phyloP scores from a whole-genome alignment of 345 rosid genomes.

The Ailanthus altissimus region DNA sequence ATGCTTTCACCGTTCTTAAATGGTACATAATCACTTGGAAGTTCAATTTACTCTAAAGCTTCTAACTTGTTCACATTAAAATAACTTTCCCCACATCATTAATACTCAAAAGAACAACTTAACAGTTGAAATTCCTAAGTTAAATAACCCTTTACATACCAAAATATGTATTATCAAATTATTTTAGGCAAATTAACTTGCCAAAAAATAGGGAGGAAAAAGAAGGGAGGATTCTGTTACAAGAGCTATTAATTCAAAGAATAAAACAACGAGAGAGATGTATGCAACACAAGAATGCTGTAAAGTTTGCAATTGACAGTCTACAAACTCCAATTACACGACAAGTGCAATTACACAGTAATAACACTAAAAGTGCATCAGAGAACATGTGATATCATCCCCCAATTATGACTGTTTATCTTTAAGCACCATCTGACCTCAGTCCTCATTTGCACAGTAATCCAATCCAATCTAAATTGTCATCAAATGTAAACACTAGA shows the following conservation, averaged over 20 bases:
- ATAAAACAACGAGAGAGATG: neutral
- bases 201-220: neutral
- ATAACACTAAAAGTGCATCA: neutral
- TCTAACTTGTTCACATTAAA: neutral
- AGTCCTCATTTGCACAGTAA: neutral
- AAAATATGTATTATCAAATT: neutral
- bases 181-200: neutral
- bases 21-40: too few species aligned
- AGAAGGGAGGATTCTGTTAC: neutral
- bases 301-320: neutral
- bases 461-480: neutral
- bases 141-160: neutral
- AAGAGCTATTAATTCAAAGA: neutral
- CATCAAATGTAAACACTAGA: neutral
- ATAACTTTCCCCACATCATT: neutral
- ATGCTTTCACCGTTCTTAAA: neutral
- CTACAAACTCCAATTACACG: neutral
- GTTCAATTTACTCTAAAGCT: neutral
- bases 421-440: neutral
- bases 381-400: neutral
- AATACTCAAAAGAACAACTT: neutral
- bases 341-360: conserved; percentile 12
- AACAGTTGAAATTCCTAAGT: too few species aligned
- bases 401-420: neutral
- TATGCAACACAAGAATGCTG: neutral